phyloP scores from a whole-genome alignment of 202 grass and related monocot genomes.

The Elaeis oleifera region DNA sequence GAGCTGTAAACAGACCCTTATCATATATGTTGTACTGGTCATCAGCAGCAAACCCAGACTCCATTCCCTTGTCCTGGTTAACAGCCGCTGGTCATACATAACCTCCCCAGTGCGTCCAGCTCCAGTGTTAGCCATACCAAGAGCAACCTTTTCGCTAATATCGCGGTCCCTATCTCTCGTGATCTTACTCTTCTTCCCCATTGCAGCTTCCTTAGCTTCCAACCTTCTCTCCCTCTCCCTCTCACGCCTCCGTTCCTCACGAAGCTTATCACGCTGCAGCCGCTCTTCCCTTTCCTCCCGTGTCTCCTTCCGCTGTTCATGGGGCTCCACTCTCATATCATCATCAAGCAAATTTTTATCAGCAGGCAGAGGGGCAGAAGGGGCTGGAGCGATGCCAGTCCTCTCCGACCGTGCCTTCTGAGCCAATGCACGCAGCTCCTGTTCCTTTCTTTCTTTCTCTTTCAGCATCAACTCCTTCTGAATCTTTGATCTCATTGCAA shows the following conservation, averaged over 20 bases:
- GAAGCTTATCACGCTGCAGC: constrained; percentile 64
- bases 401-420: constrained; percentile 91
- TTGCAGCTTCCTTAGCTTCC: constrained; percentile 56
- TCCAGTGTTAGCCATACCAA: constrained; percentile 51
- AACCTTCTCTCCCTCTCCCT: constrained; percentile 71
- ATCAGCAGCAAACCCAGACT: constrained; percentile 62
- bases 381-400: constrained; percentile 56
- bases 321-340: constrained; percentile 37
- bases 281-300: constrained; percentile 46
- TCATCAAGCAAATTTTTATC: constrained; percentile 26
- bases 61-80: constrained; percentile 57
- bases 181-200: constrained; percentile 68
- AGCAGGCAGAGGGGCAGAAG: background rate
- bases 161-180: constrained; percentile 65
- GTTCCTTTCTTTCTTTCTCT: constrained; percentile 91
- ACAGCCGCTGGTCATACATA: constrained; percentile 39
- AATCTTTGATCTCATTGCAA: constrained; percentile 87
- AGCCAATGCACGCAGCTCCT: constrained; percentile 78
- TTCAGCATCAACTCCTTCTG: constrained; percentile 78
- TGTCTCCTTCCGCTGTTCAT: constrained; percentile 49
- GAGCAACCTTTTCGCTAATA: constrained; percentile 40
- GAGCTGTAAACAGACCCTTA: constrained; percentile 54
- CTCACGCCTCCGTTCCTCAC: constrained; percentile 49
- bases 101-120: constrained; percentile 26
- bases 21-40: constrained; percentile 71